A percentile compares a stretch with the other conserved stretches of the same genome.
phyloP scores from a whole-genome alignment of 2,329 filamentous ascomycete species.

The Diaporthe eres region DNA sequence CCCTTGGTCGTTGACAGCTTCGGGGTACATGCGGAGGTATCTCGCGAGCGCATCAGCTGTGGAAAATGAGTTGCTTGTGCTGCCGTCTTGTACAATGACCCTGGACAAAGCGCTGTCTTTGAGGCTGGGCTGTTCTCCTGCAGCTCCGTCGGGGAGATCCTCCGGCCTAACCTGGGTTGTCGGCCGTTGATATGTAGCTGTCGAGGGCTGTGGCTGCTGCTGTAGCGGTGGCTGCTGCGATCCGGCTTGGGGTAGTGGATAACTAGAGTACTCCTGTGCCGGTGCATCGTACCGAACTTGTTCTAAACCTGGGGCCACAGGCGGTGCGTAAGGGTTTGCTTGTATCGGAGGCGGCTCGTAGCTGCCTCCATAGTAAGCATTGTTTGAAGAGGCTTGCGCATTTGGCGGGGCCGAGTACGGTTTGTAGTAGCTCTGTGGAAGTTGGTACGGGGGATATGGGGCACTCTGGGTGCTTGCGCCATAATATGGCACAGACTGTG shows the following conservation, averaged over 20 bases:
- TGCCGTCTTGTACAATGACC: background rate
- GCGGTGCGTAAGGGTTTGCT: background rate
- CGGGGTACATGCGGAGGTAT: conserved; percentile 6
- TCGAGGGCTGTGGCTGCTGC: background rate
- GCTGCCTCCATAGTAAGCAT: background rate
- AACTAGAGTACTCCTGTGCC: background rate
- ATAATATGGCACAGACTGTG: background rate
- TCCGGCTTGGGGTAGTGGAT: background rate
- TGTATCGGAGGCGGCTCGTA: background rate
- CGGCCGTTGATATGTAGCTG: background rate
- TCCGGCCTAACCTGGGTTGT: background rate
- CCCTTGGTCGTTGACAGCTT: background rate
- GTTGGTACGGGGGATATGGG: background rate
- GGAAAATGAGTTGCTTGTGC: background rate
- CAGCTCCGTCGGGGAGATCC: background rate
- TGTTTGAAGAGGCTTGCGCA: conserved; percentile 1
- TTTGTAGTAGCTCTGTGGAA: conserved; percentile 3
- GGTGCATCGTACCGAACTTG: background rate
- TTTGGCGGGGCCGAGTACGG: background rate
- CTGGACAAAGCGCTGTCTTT: background rate
- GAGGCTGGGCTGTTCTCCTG: background rate
- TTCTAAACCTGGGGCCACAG: background rate
- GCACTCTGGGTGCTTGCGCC: background rate
- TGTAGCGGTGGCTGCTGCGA: background rate
- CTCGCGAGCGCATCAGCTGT: background rate